These are phyloP conservation scores for Hypericum androsaemum DNA, from an alignment of 345 rosid species.

Conservation along the genomic window DNA sequence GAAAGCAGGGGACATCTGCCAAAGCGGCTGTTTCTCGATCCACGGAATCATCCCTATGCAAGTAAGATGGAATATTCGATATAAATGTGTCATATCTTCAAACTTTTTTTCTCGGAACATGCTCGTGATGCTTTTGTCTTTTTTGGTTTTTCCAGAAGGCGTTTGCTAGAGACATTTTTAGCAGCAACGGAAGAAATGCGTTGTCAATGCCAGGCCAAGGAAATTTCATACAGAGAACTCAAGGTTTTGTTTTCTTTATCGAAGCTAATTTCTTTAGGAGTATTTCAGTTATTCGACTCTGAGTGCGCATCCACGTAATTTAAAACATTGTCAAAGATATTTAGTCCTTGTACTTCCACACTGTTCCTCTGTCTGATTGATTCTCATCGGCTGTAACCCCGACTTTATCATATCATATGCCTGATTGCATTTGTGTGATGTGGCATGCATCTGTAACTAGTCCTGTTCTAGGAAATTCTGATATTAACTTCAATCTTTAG, in stretches of 20 bases:
- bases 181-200: slow-evolving; percentile 20
- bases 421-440: not conserved
- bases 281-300: too few species aligned
- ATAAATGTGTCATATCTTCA: not conserved
- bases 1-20: slow-evolving; percentile 90
- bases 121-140: not conserved
- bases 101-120: not conserved
- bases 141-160: slow-evolving; percentile 31
- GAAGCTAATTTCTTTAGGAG: too few species aligned
- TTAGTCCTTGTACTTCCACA: not conserved
- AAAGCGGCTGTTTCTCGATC: slow-evolving; percentile 74
- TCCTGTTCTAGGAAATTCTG: not conserved
- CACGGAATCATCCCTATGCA: slow-evolving; percentile 74
- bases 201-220: slow-evolving; percentile 16
- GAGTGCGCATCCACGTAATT: too few species aligned
- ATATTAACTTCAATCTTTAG: too few species aligned
- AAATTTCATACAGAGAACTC: slow-evolving; percentile 51
- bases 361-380: not conserved
- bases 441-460: not conserved
- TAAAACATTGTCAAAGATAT: not conserved
- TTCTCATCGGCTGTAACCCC: not conserved
- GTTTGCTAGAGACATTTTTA: slow-evolving; percentile 48
- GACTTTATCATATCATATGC: not conserved
- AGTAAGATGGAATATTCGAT: slow-evolving; percentile 38
- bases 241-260: slow-evolving; percentile 39